These are phyloP conservation scores for Cladosporium sphaerospermum DNA, from an alignment of 2,329 filamentous ascomycete species.

Conservation along the genomic window DNA sequence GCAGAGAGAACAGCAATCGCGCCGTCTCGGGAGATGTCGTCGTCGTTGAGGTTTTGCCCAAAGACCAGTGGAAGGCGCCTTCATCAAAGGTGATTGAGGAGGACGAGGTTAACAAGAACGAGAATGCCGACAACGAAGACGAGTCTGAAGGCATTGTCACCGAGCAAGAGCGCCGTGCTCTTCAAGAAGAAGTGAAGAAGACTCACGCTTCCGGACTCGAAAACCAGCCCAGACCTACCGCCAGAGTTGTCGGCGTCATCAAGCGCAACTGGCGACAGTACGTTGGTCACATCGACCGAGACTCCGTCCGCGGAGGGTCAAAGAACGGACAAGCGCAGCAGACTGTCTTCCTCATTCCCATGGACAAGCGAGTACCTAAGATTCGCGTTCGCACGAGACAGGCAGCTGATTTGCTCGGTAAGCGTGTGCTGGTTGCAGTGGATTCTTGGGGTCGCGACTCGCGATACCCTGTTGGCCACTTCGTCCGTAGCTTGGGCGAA, in stretches of 20 bases:
- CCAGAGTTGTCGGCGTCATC: constrained; percentile 82
- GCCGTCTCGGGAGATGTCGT: constrained; percentile 88
- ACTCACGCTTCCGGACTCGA: constrained; percentile 72
- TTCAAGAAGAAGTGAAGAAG: constrained; percentile 87
- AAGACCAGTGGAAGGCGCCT: constrained; percentile 94
- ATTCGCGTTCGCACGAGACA: constrained; percentile 89
- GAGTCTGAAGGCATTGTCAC: constrained; percentile 72
- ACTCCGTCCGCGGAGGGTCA: constrained; percentile 67
- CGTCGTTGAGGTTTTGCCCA: constrained; percentile 85
- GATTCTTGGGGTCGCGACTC: constrained; percentile 94
- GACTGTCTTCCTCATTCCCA: constrained; percentile 89
- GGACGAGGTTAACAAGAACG: constrained; percentile 82
- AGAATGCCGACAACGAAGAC: constrained; percentile 82
- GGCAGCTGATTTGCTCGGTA: constrained; percentile 79
- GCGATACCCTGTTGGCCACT: constrained; percentile 85
- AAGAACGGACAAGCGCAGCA: constrained; percentile 80
- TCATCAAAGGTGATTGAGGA: constrained; percentile 96
- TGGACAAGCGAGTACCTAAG: constrained; percentile 97
- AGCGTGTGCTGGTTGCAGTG: constrained; percentile 86
- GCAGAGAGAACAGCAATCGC: constrained; percentile 92
- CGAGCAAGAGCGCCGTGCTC: constrained; percentile 74
- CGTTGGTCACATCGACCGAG: constrained; percentile 88
- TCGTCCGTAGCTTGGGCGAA: constrained; percentile 86
- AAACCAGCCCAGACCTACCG: constrained; percentile 79
- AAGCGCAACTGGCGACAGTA: constrained; percentile 98